Evolutionary conservation across 148 eudicot genomes (phyloP).

Genomic region (Amaranthus hypochondriacus): DNA sequence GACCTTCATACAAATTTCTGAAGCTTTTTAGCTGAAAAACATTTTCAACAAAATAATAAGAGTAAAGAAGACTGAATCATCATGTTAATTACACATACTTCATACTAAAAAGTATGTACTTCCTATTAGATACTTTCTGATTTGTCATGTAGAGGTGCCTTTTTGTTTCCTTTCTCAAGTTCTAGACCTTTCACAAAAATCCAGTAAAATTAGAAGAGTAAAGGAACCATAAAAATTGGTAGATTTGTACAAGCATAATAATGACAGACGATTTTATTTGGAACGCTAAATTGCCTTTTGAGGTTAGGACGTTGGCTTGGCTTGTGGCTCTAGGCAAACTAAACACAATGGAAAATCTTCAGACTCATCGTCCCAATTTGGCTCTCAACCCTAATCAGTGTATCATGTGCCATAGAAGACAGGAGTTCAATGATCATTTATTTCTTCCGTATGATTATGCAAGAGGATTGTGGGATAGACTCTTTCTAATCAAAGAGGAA

Average conservation of each 20-base stretch:
- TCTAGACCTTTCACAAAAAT: not conserved
- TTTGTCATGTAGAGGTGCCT: not conserved
- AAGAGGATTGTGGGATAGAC: no score
- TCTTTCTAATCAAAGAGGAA: no score
- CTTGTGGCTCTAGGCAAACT: no score
- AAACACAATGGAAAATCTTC: no score
- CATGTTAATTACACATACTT: not conserved
- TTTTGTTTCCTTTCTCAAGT: not conserved
- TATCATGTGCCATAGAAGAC: no score
- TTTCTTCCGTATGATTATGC: no score
- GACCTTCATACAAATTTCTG: constrained; percentile 60
- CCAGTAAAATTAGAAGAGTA: not conserved
- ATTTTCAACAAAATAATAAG: constrained; percentile 7
- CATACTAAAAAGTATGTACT: not conserved
- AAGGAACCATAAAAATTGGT: not conserved
- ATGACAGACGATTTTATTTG: not conserved
- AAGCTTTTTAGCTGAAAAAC: constrained; percentile 60
- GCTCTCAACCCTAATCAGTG: no score
- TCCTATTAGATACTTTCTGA: not conserved
- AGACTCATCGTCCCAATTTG: no score
- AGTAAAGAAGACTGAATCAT: not conserved
- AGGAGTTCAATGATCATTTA: no score
- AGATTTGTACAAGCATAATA: not conserved
- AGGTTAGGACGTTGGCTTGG: no score
- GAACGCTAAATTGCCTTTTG: no score